phyloP scores from a whole-genome alignment of 192 early-diverging fungal species.

The Pilaira anomala region DNA sequence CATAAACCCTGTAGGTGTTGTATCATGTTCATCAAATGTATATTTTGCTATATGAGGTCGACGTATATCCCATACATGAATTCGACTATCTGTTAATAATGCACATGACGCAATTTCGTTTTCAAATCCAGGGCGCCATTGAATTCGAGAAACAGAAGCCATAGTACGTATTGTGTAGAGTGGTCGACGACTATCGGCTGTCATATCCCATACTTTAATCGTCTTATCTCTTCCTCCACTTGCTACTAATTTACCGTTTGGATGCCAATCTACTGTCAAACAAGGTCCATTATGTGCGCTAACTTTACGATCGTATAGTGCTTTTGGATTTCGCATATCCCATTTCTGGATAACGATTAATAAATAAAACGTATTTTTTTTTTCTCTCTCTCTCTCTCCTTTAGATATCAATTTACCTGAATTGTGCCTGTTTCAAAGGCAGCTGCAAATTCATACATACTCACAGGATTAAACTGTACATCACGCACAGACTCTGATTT shows the following conservation, averaged over 20 bases:
- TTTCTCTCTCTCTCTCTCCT: not conserved
- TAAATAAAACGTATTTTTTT: not conserved
- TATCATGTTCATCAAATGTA: conserved; percentile 67
- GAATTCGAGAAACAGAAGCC: conserved; percentile 60
- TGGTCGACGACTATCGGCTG: conserved; percentile 54
- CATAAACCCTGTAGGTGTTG: conserved; percentile 65
- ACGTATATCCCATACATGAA: conserved; percentile 74
- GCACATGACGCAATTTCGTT: conserved; percentile 71
- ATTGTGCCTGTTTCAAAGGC: conserved; percentile 79
- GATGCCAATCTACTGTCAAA: conserved; percentile 73
- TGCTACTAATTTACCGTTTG: conserved; percentile 64
- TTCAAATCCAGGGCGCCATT: conserved; percentile 68
- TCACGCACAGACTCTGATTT: conserved; percentile 77
- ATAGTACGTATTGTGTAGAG: conserved; percentile 63
- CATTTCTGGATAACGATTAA: conserved; percentile 54
- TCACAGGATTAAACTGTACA: conserved; percentile 69
- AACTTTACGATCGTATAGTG: conserved; percentile 57
- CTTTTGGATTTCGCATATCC: conserved; percentile 67
- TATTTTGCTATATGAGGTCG: conserved; percentile 66
- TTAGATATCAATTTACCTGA: conserved; percentile 49
- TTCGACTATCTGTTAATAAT: conserved; percentile 54
- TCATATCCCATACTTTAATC: conserved; percentile 79
- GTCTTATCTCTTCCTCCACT: conserved; percentile 74
- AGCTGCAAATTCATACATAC: conserved; percentile 64
- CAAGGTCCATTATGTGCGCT: conserved; percentile 71